Evolutionary conservation across 2,329 filamentous ascomycete species (phyloP).

Genomic region (Calonectria henricotiae): DNA sequence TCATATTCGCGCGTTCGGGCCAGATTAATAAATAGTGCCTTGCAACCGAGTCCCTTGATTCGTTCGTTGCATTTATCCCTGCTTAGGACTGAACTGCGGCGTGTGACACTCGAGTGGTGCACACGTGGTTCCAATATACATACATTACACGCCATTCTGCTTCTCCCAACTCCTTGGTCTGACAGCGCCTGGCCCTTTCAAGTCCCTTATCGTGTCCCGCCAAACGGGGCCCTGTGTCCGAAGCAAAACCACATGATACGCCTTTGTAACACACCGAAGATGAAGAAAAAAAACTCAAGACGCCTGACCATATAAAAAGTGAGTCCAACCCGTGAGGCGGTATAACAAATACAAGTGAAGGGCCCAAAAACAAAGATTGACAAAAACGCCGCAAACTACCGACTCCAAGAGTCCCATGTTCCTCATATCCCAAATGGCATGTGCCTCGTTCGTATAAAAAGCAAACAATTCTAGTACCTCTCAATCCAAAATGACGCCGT

Average conservation of each 20-base stretch:
- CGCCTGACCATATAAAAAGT: conserved; percentile 20
- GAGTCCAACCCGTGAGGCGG: conserved; percentile 2
- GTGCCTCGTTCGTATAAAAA: conserved; percentile 48
- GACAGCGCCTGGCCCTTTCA: background rate
- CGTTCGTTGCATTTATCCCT: conserved; percentile 27
- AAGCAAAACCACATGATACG: conserved; percentile 16
- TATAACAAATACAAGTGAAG: conserved; percentile 1
- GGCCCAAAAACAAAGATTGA: background rate
- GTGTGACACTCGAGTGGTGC: conserved; percentile 17
- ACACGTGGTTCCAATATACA: conserved; percentile 29
- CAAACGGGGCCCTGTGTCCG: conserved; percentile 6
- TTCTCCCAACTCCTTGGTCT: conserved; percentile 25
- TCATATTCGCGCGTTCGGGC: background rate
- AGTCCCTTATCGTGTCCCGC: conserved; percentile 6
- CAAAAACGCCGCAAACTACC: conserved; percentile 37
- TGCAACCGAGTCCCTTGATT: conserved; percentile 14
- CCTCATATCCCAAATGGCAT: conserved; percentile 36
- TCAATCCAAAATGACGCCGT: conserved; percentile 44
- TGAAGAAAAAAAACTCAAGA: conserved; percentile 3
- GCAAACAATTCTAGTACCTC: conserved; percentile 31
- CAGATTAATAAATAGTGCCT: background rate
- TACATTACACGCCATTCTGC: conserved; percentile 36
- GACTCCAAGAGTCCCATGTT: background rate
- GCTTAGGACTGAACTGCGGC: conserved; percentile 20
- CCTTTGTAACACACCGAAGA: conserved; percentile 7